Conservation (phyloP, 257 asterid species). For the Lavandula angustifolia region DNA sequence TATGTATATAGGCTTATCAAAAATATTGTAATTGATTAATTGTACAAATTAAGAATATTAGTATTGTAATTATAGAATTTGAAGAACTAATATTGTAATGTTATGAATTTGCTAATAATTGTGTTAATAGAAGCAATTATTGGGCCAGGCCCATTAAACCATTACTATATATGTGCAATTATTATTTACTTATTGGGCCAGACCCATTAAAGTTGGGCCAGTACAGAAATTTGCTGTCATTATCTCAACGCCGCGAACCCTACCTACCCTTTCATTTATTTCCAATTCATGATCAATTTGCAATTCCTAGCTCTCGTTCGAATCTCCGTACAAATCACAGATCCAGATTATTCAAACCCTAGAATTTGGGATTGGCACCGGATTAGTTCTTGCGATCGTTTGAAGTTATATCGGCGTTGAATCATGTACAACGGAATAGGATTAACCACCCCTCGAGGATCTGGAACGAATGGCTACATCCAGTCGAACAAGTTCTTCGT, state of each 20-base stretch:
- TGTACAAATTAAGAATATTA: no score
- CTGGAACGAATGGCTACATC: constrained; percentile 89
- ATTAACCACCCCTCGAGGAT: constrained; percentile 82
- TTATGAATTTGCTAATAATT: no score
- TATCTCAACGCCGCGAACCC: constrained; percentile 1
- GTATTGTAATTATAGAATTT: no score
- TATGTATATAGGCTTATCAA: no score
- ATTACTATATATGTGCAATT: no score
- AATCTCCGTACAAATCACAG: neutral
- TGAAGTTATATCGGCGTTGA: neutral
- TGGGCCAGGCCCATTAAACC: no score
- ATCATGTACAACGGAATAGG: constrained; percentile 96
- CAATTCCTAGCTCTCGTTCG: neutral
- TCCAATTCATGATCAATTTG: neutral
- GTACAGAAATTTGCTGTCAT: neutral
- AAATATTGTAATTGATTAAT: no score
- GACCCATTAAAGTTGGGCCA: no score
- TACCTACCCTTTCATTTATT: neutral
- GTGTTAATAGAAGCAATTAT: no score
- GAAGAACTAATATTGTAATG: no score
- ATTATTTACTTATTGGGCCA: no score
- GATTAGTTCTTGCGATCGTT: neutral
- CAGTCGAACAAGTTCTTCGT: constrained; percentile 78
- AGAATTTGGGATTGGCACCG: neutral
- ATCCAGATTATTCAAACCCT: neutral